Conservation (phyloP, 345 rosid species). For the Pugionium cornutum region DNA sequence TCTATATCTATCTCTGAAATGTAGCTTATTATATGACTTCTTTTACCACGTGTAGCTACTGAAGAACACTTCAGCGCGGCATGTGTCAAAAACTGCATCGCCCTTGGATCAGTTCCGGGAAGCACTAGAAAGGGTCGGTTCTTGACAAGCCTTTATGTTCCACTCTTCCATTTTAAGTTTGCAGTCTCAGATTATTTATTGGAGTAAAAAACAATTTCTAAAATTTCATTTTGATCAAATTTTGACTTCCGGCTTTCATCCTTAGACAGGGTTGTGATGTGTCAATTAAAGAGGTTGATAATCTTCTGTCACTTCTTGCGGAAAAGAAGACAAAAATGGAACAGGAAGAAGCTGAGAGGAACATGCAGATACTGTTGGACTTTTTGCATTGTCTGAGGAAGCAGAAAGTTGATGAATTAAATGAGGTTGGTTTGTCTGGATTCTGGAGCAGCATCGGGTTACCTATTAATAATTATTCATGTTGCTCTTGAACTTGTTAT, state of each 20-base stretch:
- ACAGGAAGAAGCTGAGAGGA: slow-evolving; percentile 97
- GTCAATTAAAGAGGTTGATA: slow-evolving; percentile 85
- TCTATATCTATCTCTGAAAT: slow-evolving; percentile 13
- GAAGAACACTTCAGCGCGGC: slow-evolving; percentile 73
- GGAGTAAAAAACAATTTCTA: background rate
- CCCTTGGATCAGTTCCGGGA: slow-evolving; percentile 66
- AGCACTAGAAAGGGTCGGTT: slow-evolving; percentile 70
- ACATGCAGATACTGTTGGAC: slow-evolving; percentile 92
- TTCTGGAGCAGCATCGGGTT: slow-evolving; percentile 10
- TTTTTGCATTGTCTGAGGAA: slow-evolving; percentile 81
- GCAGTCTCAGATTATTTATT: background rate
- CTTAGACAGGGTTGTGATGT: slow-evolving; percentile 85
- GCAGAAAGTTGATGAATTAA: slow-evolving; percentile 87
- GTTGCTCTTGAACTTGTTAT: slow-evolving; percentile 1
- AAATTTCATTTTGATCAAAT: slow-evolving; percentile 15
- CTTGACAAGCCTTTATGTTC: slow-evolving; percentile 10
- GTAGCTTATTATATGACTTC: slow-evolving; percentile 28
- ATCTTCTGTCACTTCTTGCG: slow-evolving; percentile 65
- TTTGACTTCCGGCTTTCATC: slow-evolving; percentile 37
- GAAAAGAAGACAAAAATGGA: slow-evolving; percentile 96
- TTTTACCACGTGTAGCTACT: slow-evolving; percentile 54
- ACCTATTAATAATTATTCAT: background rate
- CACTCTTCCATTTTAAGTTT: slow-evolving; percentile 11
- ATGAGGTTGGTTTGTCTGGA: slow-evolving; percentile 60
- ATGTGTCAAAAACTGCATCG: slow-evolving; percentile 66